phyloP scores from a whole-genome alignment of 306 rosid species.

The Arachis stenosperma region DNA sequence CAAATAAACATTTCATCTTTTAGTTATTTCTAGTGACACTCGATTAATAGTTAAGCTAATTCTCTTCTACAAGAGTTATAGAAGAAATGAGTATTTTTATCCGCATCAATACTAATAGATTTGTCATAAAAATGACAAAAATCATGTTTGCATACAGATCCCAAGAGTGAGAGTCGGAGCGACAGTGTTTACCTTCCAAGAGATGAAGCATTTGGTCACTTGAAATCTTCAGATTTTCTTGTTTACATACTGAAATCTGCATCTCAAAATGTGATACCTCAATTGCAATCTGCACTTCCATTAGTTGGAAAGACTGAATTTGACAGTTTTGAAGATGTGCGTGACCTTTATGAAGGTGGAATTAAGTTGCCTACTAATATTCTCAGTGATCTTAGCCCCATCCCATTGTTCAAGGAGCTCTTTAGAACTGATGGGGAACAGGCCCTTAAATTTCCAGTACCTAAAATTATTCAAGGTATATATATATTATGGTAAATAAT shows the following conservation, averaged over 20 bases:
- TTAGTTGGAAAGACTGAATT: constrained; percentile 47
- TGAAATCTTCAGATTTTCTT: constrained; percentile 71
- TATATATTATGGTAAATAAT: too few species aligned
- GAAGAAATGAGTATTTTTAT: too few species aligned
- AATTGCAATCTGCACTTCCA: constrained; percentile 43
- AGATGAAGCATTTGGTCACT: constrained; percentile 75
- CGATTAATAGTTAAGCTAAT: too few species aligned
- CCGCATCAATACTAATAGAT: too few species aligned
- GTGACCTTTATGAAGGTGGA: constrained; percentile 68
- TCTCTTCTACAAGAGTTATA: too few species aligned
- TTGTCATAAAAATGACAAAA: too few species aligned
- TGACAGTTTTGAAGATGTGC: constrained; percentile 62
- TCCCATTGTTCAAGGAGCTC: constrained; percentile 61
- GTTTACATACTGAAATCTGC: constrained; percentile 63
- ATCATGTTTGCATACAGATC: constrained; percentile 44
- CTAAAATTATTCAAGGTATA: constrained; percentile 72
- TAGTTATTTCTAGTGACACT: too few species aligned
- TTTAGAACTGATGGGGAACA: constrained; percentile 67
- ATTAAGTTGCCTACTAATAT: constrained; percentile 52
- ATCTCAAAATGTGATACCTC: constrained; percentile 55
- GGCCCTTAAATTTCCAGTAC: constrained; percentile 57
- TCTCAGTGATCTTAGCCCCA: constrained; percentile 54
- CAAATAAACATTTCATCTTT: too few species aligned
- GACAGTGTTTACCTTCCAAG: constrained; percentile 68
- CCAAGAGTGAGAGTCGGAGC: constrained; percentile 51